Evolutionary conservation across 164 flowering plant species (phyloP), one percentile per base, ranked within the genome.

Genomic region (Cinnamomum micranthum): DNA sequence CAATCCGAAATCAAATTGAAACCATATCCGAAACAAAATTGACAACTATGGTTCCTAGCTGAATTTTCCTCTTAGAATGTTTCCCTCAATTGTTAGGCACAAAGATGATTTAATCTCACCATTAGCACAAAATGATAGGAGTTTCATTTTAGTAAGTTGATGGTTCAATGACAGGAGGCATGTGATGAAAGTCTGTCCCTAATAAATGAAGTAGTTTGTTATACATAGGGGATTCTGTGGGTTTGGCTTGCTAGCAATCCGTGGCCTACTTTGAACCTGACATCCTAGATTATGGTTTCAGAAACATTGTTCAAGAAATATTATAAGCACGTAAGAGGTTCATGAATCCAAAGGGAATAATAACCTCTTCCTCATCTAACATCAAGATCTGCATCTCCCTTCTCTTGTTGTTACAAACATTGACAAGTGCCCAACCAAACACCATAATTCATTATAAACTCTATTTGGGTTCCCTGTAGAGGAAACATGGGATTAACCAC

Each of bases 331-430:
- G 41, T 19, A 35, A 67, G 47, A 67, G 47, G 69, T 67, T 67
- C 69, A 67, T 31, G 69, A 33, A 67, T 67, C 50, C 69, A 28
- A 31, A 67, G 47, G 47, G 14, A 14, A 31, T 31, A 28, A 31
- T 31, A 67, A 31, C 19, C 69, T 67, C 69, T 31, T 67, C 23
- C 33, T 67, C 33, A 31, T 28, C 69, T 50, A 67, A 67, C 47
- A 67, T 67, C n/a, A 28, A 67, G 47, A 67, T 67, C 69, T 17
- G 33, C n/a, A 67, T 65, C 67, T 24, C 31, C n/a, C 69, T 12
- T 28, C 1, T 17, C n/a, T 17, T 17, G 1, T 67, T 31, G 69
- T 27, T 19, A 66, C 47, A 67, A 3, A 15, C 33, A 65, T 33
- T 19, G 41, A 64, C 67, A 24, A 4, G 67, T 31, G 33, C 28